Base-by-base conservation (phyloP, 306 rosid genomes). In the Gillenia trifoliata region DNA sequence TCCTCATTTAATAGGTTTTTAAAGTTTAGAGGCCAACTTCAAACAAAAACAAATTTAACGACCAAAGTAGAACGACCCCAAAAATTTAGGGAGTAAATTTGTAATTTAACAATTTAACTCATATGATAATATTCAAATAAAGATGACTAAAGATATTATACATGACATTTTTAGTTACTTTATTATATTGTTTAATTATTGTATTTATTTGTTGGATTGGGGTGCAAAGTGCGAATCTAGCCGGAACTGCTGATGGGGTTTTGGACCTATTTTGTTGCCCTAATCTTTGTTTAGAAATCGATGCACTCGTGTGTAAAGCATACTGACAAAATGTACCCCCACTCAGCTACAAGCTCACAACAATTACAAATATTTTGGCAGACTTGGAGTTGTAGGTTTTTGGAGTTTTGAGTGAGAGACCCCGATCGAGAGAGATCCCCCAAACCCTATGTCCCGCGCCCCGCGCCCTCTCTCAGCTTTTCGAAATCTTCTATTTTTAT, bases 251-350 rank as follows among this genome's bases (percentile, higher is more conserved):
- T 57, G 30, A 47, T 47, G 20, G 52, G 8, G 52, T 47, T 47
- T 47, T 1, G 52, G 52, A 17, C 52, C 52, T 47, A 47, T 47
- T 57, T 57, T 57, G 11, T 11, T 57, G 66, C 20, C 19, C 6
- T 20, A 25, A 3, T 13, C 0, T 12, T 11, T n/a, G 22, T 38
- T 40, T 19, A 33, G 59, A 72, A 57, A 34, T 34, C 66, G 75
- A 40, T 19, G 54, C 57, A 59, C 56, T 59, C 68, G 59, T 60
- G 76, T 60, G 43, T 9, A 72, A 72, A 59, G 76, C 76, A 26
- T 26, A 72, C 68, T 57, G 33, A 66, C 71, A 66, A 41, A 66
- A 56, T 38, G 75, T 31, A 72, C 34, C 76, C 68, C 68, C 5
- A 41, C 20, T 2, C 17, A 50, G 20, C 68, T 26, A 72, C 76